Evolutionary conservation across 2,329 filamentous ascomycete species (phyloP).

Genomic region (Neodidymelliopsis sp.): DNA sequence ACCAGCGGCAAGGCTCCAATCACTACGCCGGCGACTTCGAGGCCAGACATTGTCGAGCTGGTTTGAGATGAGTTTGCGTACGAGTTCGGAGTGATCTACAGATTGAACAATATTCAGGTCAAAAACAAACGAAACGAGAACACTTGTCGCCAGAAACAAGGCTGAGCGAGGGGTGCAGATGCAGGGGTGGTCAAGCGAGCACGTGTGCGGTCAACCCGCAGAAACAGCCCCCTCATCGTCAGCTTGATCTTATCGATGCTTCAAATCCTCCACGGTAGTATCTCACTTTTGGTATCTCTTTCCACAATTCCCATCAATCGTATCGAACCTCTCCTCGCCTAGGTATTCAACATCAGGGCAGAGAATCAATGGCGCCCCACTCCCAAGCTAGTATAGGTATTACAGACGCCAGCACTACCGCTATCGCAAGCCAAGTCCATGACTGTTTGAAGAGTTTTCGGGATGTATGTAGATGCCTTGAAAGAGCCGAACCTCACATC

Average conservation of each 20-base stretch:
- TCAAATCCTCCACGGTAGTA: background rate
- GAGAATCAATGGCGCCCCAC: no score
- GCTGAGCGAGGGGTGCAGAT: slow-evolving; percentile 3
- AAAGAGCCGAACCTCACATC: slow-evolving; percentile 17
- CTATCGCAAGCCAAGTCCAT: slow-evolving; percentile 22
- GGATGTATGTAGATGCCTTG: slow-evolving; percentile 1
- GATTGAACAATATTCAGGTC: no score
- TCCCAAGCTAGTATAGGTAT: no score
- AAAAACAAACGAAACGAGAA: no score
- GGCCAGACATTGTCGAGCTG: slow-evolving; percentile 31
- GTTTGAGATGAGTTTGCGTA: background rate
- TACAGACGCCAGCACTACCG: no score
- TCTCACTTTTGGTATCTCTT: background rate
- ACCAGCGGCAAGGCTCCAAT: slow-evolving; percentile 41
- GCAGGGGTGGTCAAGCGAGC: background rate
- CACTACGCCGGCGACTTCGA: slow-evolving; percentile 42
- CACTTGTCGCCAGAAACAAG: no score
- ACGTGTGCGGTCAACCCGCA: slow-evolving; percentile 9
- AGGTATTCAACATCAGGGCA: no score
- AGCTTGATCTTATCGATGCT: background rate
- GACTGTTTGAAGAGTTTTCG: slow-evolving; percentile 20
- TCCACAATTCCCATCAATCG: no score
- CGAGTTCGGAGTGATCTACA: no score
- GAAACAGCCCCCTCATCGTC: slow-evolving; percentile 4
- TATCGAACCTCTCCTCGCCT: no score